Base-by-base conservation (phyloP, 2,329 filamentous ascomycete species). In the Corynespora cassiicola region DNA sequence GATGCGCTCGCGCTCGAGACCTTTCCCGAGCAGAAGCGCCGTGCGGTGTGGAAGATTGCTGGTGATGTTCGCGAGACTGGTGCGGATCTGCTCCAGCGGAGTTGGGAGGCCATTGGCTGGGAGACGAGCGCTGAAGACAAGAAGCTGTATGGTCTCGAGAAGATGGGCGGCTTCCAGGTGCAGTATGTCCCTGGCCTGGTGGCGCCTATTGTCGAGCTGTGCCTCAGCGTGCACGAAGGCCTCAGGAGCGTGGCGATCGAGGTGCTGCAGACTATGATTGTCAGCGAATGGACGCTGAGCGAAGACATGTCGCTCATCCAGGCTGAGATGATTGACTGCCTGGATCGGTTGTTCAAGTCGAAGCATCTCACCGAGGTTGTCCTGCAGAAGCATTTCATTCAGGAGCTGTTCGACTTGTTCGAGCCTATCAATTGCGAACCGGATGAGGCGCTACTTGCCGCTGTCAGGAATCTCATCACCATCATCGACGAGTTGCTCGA, bases 41-140 rank as follows among this genome's bases (percentile, higher is more conserved):
- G 94, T 38, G 92, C 94, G 1, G 92, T 97, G 1, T 99, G 95
- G 94, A 99, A 97, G 73, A 96, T 99, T 63, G 94, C 92, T 4
- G 94, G 94, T 5, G 95, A 99, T 70, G 90, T 99, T 33, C 82
- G 94, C 39, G 91, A 97, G 66, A 81, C 90, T 50, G 94, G 95
- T 11, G 92, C 94, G 4, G 88, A 92, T 33, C 76, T 99, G 7
- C 75, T 99, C 21, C 83, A 87, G 45, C 81, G 83, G 18, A 92
- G 87, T 5, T 99, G 94, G 94, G 89, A 96, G 62, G 88, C 90
- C 12, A 95, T 99, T 46, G 94, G 95, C 9, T 99, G 94, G 94
- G 92, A 99, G 56, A 89, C 90, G 0, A 88, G 80, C 20, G 69
- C 77, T 1, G 92, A 97, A 42, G 91, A 96, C 63, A 80, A 82